Evolutionary conservation across 495 filamentous ascomycete genomes (phyloP), one percentile per base, ranked within the genome.

Genomic region (Penicillium canescens): DNA sequence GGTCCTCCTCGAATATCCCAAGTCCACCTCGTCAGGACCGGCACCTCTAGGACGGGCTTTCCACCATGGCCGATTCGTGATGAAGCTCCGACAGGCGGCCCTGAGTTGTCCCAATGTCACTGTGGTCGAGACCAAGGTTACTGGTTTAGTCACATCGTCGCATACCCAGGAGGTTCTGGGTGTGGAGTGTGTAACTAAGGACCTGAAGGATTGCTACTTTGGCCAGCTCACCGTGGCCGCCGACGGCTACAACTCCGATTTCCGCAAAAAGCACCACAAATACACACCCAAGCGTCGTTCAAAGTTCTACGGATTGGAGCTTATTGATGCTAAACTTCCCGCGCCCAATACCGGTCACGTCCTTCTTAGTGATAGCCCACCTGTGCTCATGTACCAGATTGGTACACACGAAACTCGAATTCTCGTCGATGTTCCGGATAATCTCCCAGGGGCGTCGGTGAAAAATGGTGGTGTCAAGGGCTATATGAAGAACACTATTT

Each of bases 341-440:
- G 70, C 71, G 20, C 83, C 86, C 3, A 69, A 81, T 55, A 86
- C 89, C 69, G 94, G 94, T 14, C 93, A 96, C 67, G 93, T 98
- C 45, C 75, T 97, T 35, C 85, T 98, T 51, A 87, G 88, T 52
- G 83, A 89, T 49, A 60, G 60, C 28, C 81, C 86, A 5, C 93
- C 93, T 1, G 86, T 96, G 40, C 85, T 98, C 16, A 81, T 98
- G 53, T 98, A 98, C 77, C 94, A 98, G 74, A 98, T 98, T 71
- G 93, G 95, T 60, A 88, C 90, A 11, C 91, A 88, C 74, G 94
- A 97, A 70, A 98, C 94, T 4, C 83, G 94, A 41, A 88, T 89
- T 16, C 81, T 98, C 11, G 81, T 98, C 61, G 92, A 98, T 72
- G 82, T 98, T n/a, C 92, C 91, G 14, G 85, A 89, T 45, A 83